phyloP scores from a whole-genome alignment of 805 yeast species.

The Zygosaccharomyces lentus region DNA sequence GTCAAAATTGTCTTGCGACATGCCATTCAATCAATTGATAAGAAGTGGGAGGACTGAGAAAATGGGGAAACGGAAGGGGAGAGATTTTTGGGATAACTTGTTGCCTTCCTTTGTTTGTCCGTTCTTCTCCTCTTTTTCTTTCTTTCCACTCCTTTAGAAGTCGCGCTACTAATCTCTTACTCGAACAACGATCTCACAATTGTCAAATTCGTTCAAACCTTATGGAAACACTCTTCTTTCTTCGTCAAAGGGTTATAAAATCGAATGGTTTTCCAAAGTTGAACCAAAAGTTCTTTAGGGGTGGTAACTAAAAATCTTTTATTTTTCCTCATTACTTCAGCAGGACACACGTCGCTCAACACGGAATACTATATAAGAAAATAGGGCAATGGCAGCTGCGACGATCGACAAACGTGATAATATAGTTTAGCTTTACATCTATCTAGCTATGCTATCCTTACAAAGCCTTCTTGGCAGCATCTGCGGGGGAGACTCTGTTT shows the following conservation, averaged over 20 bases:
- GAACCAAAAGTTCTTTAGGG: constrained; percentile 5
- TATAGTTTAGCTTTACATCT: constrained; percentile 5
- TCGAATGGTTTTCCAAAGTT: not conserved
- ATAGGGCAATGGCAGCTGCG: not conserved
- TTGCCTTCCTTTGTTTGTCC: not conserved
- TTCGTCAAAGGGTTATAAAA: not conserved
- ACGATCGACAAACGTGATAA: not conserved
- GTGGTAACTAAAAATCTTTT: constrained; percentile 5
- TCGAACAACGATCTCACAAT: not conserved
- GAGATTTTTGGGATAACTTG: not conserved
- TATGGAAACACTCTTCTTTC: not conserved
- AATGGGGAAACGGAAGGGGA: not conserved
- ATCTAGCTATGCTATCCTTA: constrained; percentile 29
- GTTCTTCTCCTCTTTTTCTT: not conserved
- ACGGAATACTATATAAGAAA: not conserved
- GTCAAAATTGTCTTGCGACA: constrained; percentile 37
- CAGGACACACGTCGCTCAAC: not conserved
- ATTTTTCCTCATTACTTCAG: constrained; percentile 4
- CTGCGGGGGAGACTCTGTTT: constrained; percentile 93
- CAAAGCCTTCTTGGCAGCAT: constrained; percentile 92
- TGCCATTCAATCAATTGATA: constrained; percentile 24
- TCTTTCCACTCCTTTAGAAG: not conserved
- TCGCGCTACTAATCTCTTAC: not conserved
- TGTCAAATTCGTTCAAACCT: not conserved
- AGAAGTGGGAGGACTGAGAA: not conserved